Evolutionary conservation across 257 asterid genomes (phyloP).

Genomic region (Ocimum tenuiflorum): DNA sequence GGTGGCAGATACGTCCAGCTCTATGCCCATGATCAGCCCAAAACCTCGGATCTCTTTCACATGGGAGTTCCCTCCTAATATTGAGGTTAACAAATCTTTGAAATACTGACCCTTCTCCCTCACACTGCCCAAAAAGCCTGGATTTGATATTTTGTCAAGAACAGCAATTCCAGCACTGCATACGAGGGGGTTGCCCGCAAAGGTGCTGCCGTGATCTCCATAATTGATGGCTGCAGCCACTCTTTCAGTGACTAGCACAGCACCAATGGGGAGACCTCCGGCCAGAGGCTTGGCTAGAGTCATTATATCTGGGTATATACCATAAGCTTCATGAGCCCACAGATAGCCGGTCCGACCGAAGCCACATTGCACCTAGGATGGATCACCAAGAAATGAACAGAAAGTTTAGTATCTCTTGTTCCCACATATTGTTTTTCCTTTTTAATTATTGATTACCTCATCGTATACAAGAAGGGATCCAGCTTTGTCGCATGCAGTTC

Average conservation of each 20-base stretch:
- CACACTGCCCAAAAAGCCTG: conserved; percentile 54
- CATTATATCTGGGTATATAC: conserved; percentile 77
- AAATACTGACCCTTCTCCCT: conserved; percentile 59
- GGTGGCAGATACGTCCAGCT: conserved; percentile 69
- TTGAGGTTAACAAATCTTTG: conserved; percentile 41
- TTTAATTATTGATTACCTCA: conserved; percentile 50
- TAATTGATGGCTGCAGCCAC: conserved; percentile 58
- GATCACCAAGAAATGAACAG: not conserved
- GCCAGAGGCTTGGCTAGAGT: conserved; percentile 99
- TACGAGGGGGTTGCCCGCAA: conserved; percentile 91
- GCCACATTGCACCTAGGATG: conserved; percentile 80
- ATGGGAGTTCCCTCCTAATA: conserved; percentile 51
- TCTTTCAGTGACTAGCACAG: conserved; percentile 60
- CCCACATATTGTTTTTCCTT: too few species aligned
- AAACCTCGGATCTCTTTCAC: conserved; percentile 73
- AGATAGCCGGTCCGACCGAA: conserved; percentile 83
- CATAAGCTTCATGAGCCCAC: conserved; percentile 84
- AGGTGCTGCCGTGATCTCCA: conserved; percentile 98
- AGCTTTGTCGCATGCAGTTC: conserved; percentile 59
- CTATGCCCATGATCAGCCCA: conserved; percentile 82
- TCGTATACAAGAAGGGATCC: conserved; percentile 84
- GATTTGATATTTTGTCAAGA: conserved; percentile 63
- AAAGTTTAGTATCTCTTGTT: too few species aligned
- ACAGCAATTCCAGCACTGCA: conserved; percentile 75
- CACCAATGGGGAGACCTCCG: conserved; percentile 94